These are phyloP conservation scores for Candida fluviatilis DNA, from an alignment of 805 yeast genomes.

Conservation along the genomic window DNA sequence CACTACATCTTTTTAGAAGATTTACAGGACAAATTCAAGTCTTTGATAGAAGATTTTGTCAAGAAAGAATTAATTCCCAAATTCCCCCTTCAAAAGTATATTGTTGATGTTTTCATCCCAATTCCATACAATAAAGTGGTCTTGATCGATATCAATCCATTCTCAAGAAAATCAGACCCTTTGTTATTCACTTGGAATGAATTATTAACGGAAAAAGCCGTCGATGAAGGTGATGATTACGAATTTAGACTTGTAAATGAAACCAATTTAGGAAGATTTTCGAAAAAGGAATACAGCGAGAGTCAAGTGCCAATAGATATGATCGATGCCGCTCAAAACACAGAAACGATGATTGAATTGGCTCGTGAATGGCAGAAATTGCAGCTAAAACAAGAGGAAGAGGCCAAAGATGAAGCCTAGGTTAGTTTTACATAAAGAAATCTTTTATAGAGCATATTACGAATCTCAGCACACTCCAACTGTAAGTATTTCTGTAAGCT, in stretches of 20 bases:
- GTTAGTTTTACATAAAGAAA: background rate
- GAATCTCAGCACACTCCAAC: no score
- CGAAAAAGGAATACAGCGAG: conserved; percentile 79
- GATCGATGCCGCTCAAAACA: conserved; percentile 73
- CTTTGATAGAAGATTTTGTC: conserved; percentile 52
- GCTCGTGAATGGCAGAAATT: conserved; percentile 10
- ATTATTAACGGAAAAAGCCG: conserved; percentile 34
- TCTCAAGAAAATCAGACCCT: conserved; percentile 72
- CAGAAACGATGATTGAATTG: conserved; percentile 46
- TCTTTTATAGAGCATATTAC: no score
- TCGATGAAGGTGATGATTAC: conserved; percentile 29
- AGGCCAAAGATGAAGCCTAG: background rate
- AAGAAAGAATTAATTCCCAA: conserved; percentile 29
- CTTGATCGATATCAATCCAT: conserved; percentile 86
- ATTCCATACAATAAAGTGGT: conserved; percentile 62
- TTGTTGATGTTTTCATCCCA: conserved; percentile 81
- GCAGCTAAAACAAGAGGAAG: conserved; percentile 5
- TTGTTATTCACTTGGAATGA: conserved; percentile 85
- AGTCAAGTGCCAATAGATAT: conserved; percentile 90
- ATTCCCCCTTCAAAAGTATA: conserved; percentile 37
- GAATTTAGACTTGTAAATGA: conserved; percentile 65
- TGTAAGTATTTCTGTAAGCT: no score
- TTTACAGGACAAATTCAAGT: conserved; percentile 44
- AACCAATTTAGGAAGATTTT: conserved; percentile 71
- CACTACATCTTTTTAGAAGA: conserved; percentile 66